Percentiles rank a stretch among this genome's conserved stretches.
phyloP scores from a whole-genome alignment of 495 filamentous ascomycete genomes.

The Parmelia sp. region DNA sequence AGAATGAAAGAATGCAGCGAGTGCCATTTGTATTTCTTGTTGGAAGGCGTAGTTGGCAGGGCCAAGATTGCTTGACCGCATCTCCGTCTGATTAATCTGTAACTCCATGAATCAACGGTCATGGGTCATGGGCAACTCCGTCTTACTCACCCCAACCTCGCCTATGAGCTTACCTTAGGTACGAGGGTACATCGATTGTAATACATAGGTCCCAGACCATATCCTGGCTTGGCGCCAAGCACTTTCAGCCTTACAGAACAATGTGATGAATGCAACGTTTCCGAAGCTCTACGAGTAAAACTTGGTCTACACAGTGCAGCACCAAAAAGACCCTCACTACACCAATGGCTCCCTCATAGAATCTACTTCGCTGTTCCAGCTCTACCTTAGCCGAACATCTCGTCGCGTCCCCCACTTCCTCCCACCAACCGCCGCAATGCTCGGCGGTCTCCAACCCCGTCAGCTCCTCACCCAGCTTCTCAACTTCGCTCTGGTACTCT shows the following conservation, averaged over 20 bases:
- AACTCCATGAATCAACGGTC: no score
- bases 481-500: slow-evolving; percentile 91
- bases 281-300: slow-evolving; percentile 3
- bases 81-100: neutral
- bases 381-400: neutral
- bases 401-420: neutral
- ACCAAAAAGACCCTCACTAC: neutral
- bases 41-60: neutral
- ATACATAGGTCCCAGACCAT: no score
- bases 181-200: no score
- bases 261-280: slow-evolving; percentile 21
- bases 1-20: neutral
- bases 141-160: neutral
- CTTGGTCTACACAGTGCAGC: neutral
- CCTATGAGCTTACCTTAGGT: no score
- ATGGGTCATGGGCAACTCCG: no score
- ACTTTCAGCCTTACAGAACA: slow-evolving; percentile 10
- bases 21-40: neutral
- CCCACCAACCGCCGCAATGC: neutral
- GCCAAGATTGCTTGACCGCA: neutral
- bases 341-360: slow-evolving; percentile 6
- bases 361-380: neutral
- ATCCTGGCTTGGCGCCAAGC: slow-evolving; percentile 8
- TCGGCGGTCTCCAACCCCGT: slow-evolving; percentile 20
- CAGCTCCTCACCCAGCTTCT: slow-evolving; percentile 67